A percentile compares a stretch with the other conserved stretches of the same genome.
phyloP scores from a whole-genome alignment of 352 stramenopile genomes.

The Phytophthora crassamura region DNA sequence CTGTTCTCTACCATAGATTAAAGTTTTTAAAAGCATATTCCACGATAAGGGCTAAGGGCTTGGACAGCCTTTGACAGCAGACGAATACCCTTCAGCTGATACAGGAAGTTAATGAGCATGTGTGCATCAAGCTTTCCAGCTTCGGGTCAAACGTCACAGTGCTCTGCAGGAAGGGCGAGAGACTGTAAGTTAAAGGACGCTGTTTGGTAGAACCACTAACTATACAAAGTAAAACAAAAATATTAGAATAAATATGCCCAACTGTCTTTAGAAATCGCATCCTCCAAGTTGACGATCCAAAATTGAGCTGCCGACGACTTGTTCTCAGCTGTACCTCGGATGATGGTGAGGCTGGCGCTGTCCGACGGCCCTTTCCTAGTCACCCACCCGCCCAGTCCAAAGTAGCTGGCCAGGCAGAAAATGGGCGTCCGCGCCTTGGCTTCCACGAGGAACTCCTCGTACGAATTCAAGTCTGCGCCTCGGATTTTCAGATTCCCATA shows the following conservation, averaged over 20 bases:
- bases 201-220: too few relatives aligned
- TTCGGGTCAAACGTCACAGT: too few relatives aligned
- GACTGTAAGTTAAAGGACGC: too few relatives aligned
- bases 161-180: too few relatives aligned
- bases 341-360: slow-evolving; percentile 47
- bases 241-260: slow-evolving; percentile 9
- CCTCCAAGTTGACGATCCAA: slow-evolving; percentile 63
- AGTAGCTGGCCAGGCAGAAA: slow-evolving; percentile 76
- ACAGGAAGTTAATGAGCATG: too few relatives aligned
- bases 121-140: too few relatives aligned
- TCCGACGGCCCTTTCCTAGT: slow-evolving; percentile 21
- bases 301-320: slow-evolving; percentile 65
- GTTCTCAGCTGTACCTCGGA: slow-evolving; percentile 72
- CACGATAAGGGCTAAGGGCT: too few relatives aligned
- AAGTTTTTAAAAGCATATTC: too few relatives aligned
- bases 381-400: slow-evolving; percentile 77
- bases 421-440: slow-evolving; percentile 55
- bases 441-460: slow-evolving; percentile 81
- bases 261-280: slow-evolving; percentile 22
- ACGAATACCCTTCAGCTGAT: too few relatives aligned
- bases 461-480: slow-evolving; percentile 67
- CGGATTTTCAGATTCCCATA: slow-evolving; percentile 73
- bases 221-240: too few relatives aligned
- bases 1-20: neutral
- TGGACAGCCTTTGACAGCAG: too few relatives aligned